phyloP scores from a whole-genome alignment of 495 filamentous ascomycete genomes.

The Halenospora varia region DNA sequence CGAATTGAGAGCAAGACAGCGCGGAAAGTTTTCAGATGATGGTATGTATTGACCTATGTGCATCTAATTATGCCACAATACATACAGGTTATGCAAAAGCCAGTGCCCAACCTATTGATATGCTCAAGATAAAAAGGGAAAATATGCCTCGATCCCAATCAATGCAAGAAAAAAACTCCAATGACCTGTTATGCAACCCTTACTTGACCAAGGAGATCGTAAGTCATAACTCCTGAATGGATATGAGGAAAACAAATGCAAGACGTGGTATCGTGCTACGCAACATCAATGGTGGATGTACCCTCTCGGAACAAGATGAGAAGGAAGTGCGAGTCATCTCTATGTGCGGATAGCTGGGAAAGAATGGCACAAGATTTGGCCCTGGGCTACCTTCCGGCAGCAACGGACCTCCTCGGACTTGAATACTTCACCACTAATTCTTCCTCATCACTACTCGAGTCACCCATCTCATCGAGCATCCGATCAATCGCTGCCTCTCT shows the following conservation, averaged over 20 bases:
- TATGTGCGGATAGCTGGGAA: not conserved
- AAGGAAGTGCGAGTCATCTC: not conserved
- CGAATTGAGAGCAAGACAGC: no score
- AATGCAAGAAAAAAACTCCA: no score
- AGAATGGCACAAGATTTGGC: not conserved
- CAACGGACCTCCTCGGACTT: slow-evolving; percentile 12
- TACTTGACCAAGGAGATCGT: not conserved
- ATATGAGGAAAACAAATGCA: not conserved
- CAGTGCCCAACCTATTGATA: no score
- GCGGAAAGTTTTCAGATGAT: no score
- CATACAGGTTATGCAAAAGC: no score
- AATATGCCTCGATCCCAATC: no score
- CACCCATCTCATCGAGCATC: slow-evolving; percentile 46
- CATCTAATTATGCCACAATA: no score
- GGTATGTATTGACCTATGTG: no score
- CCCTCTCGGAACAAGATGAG: no score
- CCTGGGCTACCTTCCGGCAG: slow-evolving; percentile 9
- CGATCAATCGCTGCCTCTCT: slow-evolving; percentile 49
- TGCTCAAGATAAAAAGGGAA: no score
- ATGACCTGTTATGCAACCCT: not conserved
- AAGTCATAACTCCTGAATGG: not conserved
- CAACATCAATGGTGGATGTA: not conserved
- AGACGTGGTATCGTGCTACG: not conserved
- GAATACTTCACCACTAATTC: slow-evolving; percentile 17
- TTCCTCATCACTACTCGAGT: slow-evolving; percentile 27